Conservation (phyloP, 352 stramenopile genomes). For the Pythium dissotocum region DNA sequence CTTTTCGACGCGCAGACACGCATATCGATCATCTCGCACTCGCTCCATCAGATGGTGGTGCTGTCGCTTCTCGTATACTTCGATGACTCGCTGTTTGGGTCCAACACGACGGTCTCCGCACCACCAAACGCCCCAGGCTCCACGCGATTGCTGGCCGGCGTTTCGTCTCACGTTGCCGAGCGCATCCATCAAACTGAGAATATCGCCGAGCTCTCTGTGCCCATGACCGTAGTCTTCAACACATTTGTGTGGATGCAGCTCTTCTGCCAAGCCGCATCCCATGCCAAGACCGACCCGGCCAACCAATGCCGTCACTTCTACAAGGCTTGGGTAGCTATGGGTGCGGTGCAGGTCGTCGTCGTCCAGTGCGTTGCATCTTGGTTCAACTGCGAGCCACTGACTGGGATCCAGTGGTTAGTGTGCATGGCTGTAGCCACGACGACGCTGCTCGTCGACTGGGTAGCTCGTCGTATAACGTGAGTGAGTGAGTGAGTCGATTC, state of each 20-base stretch:
- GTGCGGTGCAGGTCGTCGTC: not conserved
- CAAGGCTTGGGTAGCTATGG: not conserved
- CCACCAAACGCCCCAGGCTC: not conserved
- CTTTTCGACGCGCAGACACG: not conserved
- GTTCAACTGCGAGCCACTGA: constrained; percentile 7
- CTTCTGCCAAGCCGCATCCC: constrained; percentile 24
- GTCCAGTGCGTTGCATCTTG: not conserved
- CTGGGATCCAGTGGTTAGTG: not conserved
- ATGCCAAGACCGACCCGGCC: not conserved
- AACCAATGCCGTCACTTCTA: not conserved
- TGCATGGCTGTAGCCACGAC: not conserved
- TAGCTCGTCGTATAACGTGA: not conserved
- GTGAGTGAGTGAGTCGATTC: not conserved
- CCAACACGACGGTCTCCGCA: not conserved
- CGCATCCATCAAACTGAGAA: not conserved
- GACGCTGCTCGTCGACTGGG: constrained; percentile 2
- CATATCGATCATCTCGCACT: not conserved
- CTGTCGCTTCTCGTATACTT: not conserved
- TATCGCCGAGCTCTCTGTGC: not conserved
- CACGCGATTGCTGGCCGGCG: not conserved
- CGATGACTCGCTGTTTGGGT: not conserved
- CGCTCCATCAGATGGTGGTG: not conserved
- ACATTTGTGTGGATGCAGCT: constrained; percentile 34
- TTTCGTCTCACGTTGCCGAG: not conserved
- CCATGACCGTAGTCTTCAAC: constrained; percentile 29